These are phyloP conservation scores for Xylaria sp. DNA, from an alignment of 2,329 filamentous ascomycete species.

Conservation along the genomic window DNA sequence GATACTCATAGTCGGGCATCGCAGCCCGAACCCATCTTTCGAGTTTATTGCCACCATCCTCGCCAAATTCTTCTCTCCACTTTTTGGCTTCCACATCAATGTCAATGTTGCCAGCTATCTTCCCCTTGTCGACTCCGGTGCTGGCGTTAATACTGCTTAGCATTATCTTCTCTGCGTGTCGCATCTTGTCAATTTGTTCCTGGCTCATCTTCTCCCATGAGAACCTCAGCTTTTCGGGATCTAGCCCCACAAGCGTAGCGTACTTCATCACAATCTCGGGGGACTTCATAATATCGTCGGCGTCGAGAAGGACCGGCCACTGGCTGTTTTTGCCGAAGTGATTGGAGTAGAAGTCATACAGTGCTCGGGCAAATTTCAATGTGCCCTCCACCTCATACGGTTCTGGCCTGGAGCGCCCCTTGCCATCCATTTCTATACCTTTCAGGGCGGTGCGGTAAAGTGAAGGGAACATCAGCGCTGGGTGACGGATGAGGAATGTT, in stretches of 20 bases:
- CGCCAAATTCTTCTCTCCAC: conserved; percentile 37
- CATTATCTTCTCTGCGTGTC: conserved; percentile 19
- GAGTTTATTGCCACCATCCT: conserved; percentile 34
- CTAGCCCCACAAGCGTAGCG: conserved; percentile 30
- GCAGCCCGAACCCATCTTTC: conserved; percentile 36
- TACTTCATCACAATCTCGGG: conserved; percentile 36
- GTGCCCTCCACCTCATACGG: conserved; percentile 32
- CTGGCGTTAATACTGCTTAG: conserved; percentile 30
- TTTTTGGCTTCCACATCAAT: conserved; percentile 34
- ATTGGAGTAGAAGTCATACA: conserved; percentile 32
- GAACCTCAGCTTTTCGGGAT: conserved; percentile 31
- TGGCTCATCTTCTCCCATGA: conserved; percentile 34
- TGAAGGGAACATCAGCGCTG: conserved; percentile 36
- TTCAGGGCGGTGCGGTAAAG: conserved; percentile 31
- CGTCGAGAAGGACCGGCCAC: conserved; percentile 38
- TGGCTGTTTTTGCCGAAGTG: conserved; percentile 27
- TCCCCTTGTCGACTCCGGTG: conserved; percentile 28
- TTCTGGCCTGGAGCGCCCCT: conserved; percentile 16
- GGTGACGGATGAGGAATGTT: conserved; percentile 39
- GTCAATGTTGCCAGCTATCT: conserved; percentile 34
- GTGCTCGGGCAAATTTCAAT: conserved; percentile 23
- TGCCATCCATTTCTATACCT: conserved; percentile 25
- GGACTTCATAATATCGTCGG: conserved; percentile 35
- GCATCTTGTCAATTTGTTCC: conserved; percentile 22
- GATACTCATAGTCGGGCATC: conserved; percentile 39